Conservation (phyloP, 1,284 basidiomycete species). For the Salmacisia buchloeana region DNA sequence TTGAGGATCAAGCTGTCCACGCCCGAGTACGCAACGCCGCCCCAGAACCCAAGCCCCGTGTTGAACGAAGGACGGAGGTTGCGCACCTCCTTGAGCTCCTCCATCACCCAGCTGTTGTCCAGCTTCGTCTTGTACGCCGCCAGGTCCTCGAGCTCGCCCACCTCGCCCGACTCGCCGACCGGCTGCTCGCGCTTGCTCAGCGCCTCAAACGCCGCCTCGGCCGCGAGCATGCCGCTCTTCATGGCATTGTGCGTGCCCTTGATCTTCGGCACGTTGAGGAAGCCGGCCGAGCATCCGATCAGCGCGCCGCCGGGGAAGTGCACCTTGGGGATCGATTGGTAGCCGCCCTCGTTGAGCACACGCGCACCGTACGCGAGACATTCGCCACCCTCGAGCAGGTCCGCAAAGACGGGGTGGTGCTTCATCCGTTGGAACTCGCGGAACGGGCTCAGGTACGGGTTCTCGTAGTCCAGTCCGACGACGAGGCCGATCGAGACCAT, state of each 20-base stretch:
- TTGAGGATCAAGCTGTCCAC: constrained; percentile 79
- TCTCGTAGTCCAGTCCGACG: constrained; percentile 87
- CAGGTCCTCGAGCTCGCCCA: constrained; percentile 60
- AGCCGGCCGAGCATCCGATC: constrained; percentile 87
- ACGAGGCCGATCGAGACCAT: constrained; percentile 88
- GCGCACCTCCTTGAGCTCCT: constrained; percentile 83
- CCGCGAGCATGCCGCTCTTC: constrained; percentile 97
- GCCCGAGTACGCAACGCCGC: constrained; percentile 84
- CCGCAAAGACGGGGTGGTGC: constrained; percentile 85
- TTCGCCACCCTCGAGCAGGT: constrained; percentile 70
- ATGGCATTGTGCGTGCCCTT: constrained; percentile 99
- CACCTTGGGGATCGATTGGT: constrained; percentile 85
- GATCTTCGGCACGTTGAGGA: constrained; percentile 95
- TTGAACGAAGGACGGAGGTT: constrained; percentile 90
- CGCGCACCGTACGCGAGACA: constrained; percentile 87
- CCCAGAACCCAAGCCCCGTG: constrained; percentile 75
- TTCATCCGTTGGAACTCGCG: constrained; percentile 94
- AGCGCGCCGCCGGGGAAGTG: constrained; percentile 93
- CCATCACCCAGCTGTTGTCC: constrained; percentile 76
- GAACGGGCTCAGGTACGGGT: constrained; percentile 89
- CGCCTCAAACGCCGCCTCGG: constrained; percentile 74
- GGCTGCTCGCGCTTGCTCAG: constrained; percentile 52
- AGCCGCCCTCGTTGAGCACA: constrained; percentile 85
- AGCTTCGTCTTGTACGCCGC: constrained; percentile 69
- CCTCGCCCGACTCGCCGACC: constrained; percentile 23